Evolutionary conservation across 2,329 filamentous ascomycete genomes (phyloP).

Genomic region (Fusarium sp.): DNA sequence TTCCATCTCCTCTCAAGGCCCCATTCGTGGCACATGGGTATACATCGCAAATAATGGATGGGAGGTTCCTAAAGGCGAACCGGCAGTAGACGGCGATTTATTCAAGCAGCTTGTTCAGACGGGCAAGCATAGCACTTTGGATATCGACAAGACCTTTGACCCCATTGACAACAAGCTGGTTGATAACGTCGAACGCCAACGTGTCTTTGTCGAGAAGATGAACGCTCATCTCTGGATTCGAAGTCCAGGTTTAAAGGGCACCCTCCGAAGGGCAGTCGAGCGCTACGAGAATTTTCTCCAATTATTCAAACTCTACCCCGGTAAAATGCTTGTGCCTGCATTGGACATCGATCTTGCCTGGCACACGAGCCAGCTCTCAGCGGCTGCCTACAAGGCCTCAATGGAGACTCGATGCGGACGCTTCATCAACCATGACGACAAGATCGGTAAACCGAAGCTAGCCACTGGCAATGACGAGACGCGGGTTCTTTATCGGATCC

Average conservation of each 20-base stretch:
- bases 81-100: slow-evolving; percentile 8
- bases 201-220: slow-evolving; percentile 58
- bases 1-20: slow-evolving; percentile 31
- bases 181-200: slow-evolving; percentile 51
- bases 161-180: slow-evolving; percentile 10
- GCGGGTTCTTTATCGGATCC: slow-evolving; percentile 33
- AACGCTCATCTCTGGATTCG: slow-evolving; percentile 55
- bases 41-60: slow-evolving; percentile 4
- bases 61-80: slow-evolving; percentile 8
- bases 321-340: slow-evolving; percentile 55
- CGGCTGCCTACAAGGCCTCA: slow-evolving; percentile 45
- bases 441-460: slow-evolving; percentile 31
- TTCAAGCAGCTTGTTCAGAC: slow-evolving; percentile 12
- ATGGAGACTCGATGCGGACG: slow-evolving; percentile 37
- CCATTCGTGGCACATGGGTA: slow-evolving; percentile 26
- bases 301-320: slow-evolving; percentile 55
- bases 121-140: slow-evolving; percentile 1
- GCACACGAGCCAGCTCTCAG: slow-evolving; percentile 59
- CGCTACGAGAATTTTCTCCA: slow-evolving; percentile 58
- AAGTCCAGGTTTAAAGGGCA: slow-evolving; percentile 53
- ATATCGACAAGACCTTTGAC: not conserved
- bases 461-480: slow-evolving; percentile 29
- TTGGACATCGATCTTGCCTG: slow-evolving; percentile 60
- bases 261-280: slow-evolving; percentile 52
- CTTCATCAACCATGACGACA: slow-evolving; percentile 51